These are phyloP conservation scores for Leucocoprinus birnbaumii DNA, from an alignment of 768 basidiomycete genomes.

Conservation along the genomic window DNA sequence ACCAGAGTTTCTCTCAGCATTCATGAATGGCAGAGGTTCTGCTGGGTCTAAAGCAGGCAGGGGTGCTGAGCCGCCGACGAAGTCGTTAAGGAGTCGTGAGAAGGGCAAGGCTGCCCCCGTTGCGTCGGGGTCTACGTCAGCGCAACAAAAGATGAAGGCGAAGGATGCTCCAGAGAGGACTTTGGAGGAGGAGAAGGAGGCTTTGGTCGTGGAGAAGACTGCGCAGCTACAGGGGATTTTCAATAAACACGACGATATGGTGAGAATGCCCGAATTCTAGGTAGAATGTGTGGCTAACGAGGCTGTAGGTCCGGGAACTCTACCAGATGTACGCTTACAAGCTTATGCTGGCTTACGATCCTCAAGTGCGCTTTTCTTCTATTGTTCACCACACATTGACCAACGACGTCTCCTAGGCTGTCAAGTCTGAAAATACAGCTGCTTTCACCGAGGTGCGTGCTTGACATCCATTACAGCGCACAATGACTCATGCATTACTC, in stretches of 20 bases:
- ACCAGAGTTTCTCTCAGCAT: background rate
- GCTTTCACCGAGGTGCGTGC: conserved; percentile 72
- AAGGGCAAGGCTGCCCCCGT: conserved; percentile 4
- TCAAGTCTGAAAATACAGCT: conserved; percentile 66
- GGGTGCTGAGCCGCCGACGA: background rate
- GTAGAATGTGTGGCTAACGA: background rate
- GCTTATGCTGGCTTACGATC: conserved; percentile 75
- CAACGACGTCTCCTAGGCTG: conserved; percentile 39
- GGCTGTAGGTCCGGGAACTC: conserved; percentile 69
- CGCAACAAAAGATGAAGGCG: conserved; percentile 18
- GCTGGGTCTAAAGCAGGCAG: background rate
- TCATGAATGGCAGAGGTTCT: conserved; percentile 9
- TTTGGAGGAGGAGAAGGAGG: conserved; percentile 34
- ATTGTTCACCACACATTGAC: background rate
- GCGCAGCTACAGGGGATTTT: conserved; percentile 53
- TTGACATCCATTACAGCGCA: conserved; percentile 1
- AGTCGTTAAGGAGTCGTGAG: conserved; percentile 2
- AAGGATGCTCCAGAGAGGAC: conserved; percentile 21
- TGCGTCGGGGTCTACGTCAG: background rate
- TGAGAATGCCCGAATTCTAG: conserved; percentile 37
- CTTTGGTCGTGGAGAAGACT: conserved; percentile 58
- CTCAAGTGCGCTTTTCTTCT: conserved; percentile 45
- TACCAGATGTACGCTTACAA: conserved; percentile 88
- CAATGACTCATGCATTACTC: conserved; percentile 8
- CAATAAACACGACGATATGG: conserved; percentile 71